Evolutionary conservation across 345 rosid species (phyloP), one percentile per base, ranked within the genome.

Genomic region (Linum usitatissimum): DNA sequence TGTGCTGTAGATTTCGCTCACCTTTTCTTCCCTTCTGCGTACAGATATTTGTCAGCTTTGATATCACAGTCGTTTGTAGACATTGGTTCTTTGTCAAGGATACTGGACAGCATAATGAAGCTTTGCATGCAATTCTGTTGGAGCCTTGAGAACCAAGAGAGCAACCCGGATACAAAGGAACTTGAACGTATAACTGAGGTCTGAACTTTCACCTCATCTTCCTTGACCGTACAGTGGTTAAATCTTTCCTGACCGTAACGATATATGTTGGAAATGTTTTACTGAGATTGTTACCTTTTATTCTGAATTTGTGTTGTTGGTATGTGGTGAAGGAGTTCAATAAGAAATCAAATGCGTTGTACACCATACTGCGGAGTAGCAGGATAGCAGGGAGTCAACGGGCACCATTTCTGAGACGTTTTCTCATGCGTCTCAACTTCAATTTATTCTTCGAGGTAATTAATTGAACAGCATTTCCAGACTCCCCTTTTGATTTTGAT

Each of bases 121-220:
- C 96, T 93, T 49, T 86, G 97, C 78, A 81, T 93, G 64, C 97
- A 86, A 79, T 90, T 87, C 80, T 93, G 99, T 80, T 90, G 99
- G 99, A 87, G 80, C 70, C 78, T 93, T 64, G 97, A 93, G 76
- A 90, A 83, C 77, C 97, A 87, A 79, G 97, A 86, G 66, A 84
- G 80, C 76, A 81, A 76, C 65, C 76, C 79, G 68, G 86, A 81
- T 81, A 78, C 91, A 36, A 76, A 84, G 14, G 94, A 89, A 76
- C 83, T 89, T 66, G 98, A 90, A 64, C 87, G 76, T 68, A 80
- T 93, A 67, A 72, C 87, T 18, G 97, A 56, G 18, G 9, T 13
- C 53, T 23, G 30, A 18, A 38, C 1, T 53, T 23, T 28, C 51
- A 45, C 48, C 48, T 40, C 48, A 7, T 40, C 8, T n/a, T n/a